Evolutionary conservation across 202 grass and related monocot species (phyloP), one percentile per base, ranked within the genome.

Genomic region (Carex arenaria): DNA sequence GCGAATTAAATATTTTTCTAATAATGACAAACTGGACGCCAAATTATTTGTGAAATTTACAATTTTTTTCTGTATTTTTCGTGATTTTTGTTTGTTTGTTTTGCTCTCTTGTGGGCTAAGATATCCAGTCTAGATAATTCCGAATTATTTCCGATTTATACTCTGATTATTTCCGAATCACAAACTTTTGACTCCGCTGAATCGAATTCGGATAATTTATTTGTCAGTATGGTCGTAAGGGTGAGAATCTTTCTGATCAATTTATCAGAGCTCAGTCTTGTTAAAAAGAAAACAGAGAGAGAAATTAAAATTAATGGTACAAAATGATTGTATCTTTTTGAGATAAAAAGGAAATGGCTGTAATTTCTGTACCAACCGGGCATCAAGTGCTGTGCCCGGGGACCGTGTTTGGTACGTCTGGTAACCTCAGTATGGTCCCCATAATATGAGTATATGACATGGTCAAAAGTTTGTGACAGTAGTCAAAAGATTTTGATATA

Each of bases 241-340:
- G 26, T 51, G 34, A 77, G 72, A 77, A 77, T 56, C 19, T 77
- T 79, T 79, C 7, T 78, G 34, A 40, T 79, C 6, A 57, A 57
- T 78, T 7, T n/a, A 26, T 11, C 69, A 51, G 43, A 4, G 8
- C 19, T 79, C 28, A 36, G 28, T 79, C 75, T 59, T 57, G 20
- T 78, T 57, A 31, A 57, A 78, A 78, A 10, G n/a, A 57, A 69
- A 43, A 26, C 0, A 26, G 26, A 26, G 26, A 26, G 26, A 26
- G 26, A 26, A 26, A 26, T 26, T 26, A 26, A 69, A 20, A 12
- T 68, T 72, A 4, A 23, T 51, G 69, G 10, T 13, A 9, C 4
- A 11, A 72, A 79, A 79, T 79, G 30, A 60, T 62, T 80, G 53
- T 12, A 62, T 80, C 5, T 79, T 61, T n/a, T 22, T 61, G 1